These are phyloP conservation scores for Jaapia argillacea DNA, from an alignment of 768 basidiomycete species.

Conservation along the genomic window DNA sequence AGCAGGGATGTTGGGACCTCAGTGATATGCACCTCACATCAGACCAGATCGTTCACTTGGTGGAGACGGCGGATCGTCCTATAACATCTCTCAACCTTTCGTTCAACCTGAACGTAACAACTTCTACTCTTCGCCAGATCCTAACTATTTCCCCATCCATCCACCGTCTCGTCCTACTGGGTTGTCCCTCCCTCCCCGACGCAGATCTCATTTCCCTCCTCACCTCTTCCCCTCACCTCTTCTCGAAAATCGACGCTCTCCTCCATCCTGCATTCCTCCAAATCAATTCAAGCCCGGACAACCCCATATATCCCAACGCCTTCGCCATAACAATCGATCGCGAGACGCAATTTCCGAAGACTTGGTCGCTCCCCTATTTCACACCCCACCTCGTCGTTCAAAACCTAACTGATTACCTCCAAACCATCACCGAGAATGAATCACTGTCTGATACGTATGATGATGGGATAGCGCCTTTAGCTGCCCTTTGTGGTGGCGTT, in stretches of 20 bases:
- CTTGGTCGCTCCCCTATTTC: not conserved
- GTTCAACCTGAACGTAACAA: slow-evolving; percentile 14
- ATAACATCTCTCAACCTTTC: slow-evolving; percentile 18
- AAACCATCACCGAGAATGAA: slow-evolving; percentile 3
- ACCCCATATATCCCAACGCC: not conserved
- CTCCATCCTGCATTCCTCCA: slow-evolving; percentile 15
- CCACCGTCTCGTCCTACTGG: slow-evolving; percentile 15
- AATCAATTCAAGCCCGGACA: slow-evolving; percentile 10
- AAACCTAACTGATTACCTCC: not conserved
- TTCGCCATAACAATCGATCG: too few species aligned
- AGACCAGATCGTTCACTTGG: slow-evolving; percentile 13
- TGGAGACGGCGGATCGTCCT: slow-evolving; percentile 5
- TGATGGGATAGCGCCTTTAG: slow-evolving; percentile 3
- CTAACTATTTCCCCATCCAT: slow-evolving; percentile 14
- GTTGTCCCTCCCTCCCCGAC: slow-evolving; percentile 15
- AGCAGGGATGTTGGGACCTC: slow-evolving; percentile 13
- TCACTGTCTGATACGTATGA: not conserved
- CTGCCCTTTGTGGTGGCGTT: slow-evolving; percentile 8
- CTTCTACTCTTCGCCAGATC: slow-evolving; percentile 13
- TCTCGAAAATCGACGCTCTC: slow-evolving; percentile 17
- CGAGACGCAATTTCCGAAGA: too few species aligned
- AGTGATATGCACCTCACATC: slow-evolving; percentile 13
- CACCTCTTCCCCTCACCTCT: slow-evolving; percentile 14
- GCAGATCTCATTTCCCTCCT: slow-evolving; percentile 16
- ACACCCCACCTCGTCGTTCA: not conserved